Base-by-base conservation (phyloP, 2,329 filamentous ascomycete species). In the Mariannaea sp. region DNA sequence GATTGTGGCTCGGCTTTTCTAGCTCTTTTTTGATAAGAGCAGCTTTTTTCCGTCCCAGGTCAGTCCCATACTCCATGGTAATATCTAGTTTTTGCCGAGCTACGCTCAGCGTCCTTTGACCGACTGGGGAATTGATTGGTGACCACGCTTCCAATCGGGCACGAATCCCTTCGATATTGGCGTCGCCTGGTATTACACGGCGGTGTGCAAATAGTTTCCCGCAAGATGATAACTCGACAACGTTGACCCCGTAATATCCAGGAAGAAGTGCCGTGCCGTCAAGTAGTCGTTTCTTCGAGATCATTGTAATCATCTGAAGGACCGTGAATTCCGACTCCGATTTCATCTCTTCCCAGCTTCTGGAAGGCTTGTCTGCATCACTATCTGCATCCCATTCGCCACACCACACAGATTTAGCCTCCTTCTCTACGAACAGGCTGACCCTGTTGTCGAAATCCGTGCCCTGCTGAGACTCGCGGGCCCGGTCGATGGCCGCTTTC, bases 251-350 rank as follows among this genome's bases (percentile, higher is more conserved):
- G 22, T 55, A 64, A 40, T 65, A 61, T 5, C 56, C 58, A 7
- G 60, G 60, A 1, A 66, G 41, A 7, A 52, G 48, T 13, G 51
- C 57, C 17, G 40, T 55, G 7, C 52, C 60, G 12, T 57, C 24
- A 7, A 55, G 26, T 8, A 66, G 35, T n/a, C 64, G 61, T 22
- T 49, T 53, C 47, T 41, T 58, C 7, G 64, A 60, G 20, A 61
- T 49, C 55, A 66, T 61, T 14, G 33, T 36, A 10, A 60, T 33
- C 35, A 56, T 43, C 8, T 43, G 30, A 16, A 33, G 30, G 12
- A 55, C 27, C 0, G 46, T 30, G 14, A 54, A 53, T 3, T 20
- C 27, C 5, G 45, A 27, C 8, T 36, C 55, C 3, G 57, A 24
- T 24, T 24, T 24, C 22, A 24, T 51, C 6, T 57, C 47, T 2